phyloP scores from a whole-genome alignment of 2,329 filamentous ascomycete species.

The Rutstroemia sp. region DNA sequence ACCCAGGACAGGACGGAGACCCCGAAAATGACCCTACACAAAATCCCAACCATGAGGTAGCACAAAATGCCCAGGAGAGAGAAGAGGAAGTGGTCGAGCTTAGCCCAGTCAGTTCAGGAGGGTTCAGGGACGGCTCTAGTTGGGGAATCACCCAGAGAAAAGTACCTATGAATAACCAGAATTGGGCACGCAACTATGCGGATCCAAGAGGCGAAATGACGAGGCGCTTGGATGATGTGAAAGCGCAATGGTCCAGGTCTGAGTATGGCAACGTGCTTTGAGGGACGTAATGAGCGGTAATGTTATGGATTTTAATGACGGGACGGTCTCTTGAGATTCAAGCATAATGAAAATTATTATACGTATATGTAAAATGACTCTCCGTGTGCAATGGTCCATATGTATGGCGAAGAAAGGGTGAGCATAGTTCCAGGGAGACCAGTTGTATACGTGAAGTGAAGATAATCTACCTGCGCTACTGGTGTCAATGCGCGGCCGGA shows the following conservation, averaged over 20 bases:
- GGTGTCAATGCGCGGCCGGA: conserved; percentile 6
- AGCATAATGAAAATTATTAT: no score
- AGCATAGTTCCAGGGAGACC: not conserved
- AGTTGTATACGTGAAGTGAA: not conserved
- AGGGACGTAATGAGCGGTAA: no score
- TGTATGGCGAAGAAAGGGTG: not conserved
- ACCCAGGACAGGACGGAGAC: conserved; percentile 39
- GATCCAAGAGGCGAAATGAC: not conserved
- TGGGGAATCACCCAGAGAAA: not conserved
- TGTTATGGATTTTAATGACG: no score
- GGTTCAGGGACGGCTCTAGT: not conserved
- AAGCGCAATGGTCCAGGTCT: not conserved
- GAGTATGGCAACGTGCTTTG: no score
- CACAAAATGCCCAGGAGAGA: conserved; percentile 18
- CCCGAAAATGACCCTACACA: conserved; percentile 36
- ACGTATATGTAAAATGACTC: no score
- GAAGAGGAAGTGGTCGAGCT: not conserved
- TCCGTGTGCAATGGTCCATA: no score
- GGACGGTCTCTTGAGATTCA: no score
- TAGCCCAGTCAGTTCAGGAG: not conserved
- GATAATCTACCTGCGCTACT: not conserved
- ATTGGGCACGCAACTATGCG: not conserved
- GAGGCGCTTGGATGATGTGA: not conserved
- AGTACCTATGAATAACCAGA: not conserved
- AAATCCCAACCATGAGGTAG: conserved; percentile 33